Evolutionary conservation across 1,284 basidiomycete genomes (phyloP).

Genomic region (Puccinia horiana): DNA sequence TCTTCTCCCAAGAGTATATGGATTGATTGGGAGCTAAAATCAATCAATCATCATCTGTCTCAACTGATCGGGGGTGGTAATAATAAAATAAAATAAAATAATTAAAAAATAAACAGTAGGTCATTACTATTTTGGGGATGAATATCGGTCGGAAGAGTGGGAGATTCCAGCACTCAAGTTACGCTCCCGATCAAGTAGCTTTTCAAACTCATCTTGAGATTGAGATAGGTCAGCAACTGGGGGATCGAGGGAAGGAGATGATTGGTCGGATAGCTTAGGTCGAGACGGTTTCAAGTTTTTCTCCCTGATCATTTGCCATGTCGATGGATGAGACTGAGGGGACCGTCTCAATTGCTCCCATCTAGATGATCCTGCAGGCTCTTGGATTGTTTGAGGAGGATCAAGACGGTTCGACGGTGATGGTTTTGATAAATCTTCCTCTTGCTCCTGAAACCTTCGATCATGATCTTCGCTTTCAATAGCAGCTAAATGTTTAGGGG

Average conservation of each 20-base stretch:
- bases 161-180: constrained; percentile 8
- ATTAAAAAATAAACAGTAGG: neutral
- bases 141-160: neutral
- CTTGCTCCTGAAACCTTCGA: neutral
- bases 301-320: constrained; percentile 29
- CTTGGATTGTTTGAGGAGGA: neutral
- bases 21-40: no score
- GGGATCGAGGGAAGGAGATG: neutral
- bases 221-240: neutral
- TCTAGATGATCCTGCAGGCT: constrained; percentile 4
- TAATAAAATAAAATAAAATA: neutral
- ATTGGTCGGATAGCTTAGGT: neutral
- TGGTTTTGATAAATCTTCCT: neutral
- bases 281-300: neutral
- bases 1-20: no score
- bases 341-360: constrained; percentile 34
- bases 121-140: neutral
- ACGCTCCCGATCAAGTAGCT: constrained; percentile 9
- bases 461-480: neutral
- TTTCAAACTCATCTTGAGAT: constrained; percentile 20
- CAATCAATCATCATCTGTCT: no score
- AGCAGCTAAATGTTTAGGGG: neutral
- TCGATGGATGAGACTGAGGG: constrained; percentile 1
- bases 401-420: neutral
- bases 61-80: neutral